Percentiles rank a stretch among this genome's conserved stretches.
These are phyloP conservation scores for Sergeia podlipaevii DNA, from an alignment of 208 protist genomes.

Conservation along the genomic window DNA sequence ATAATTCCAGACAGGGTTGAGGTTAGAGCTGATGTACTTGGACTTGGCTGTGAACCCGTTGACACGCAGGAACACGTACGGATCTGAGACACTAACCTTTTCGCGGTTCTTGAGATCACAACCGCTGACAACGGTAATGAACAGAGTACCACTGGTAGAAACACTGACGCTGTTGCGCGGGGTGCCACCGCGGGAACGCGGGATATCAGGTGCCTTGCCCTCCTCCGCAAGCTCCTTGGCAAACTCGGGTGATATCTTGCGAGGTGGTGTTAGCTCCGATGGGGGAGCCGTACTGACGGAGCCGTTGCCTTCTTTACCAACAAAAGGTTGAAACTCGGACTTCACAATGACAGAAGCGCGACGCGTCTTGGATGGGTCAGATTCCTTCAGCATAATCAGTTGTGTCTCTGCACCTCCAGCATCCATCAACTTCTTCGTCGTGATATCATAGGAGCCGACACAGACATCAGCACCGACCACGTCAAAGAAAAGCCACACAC, in stretches of 20 bases:
- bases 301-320: constrained; percentile 8
- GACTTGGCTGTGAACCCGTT: constrained; percentile 31
- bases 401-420: constrained; percentile 26
- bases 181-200: constrained; percentile 19
- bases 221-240: constrained; percentile 6
- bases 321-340: constrained; percentile 37
- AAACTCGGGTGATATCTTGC: constrained; percentile 27
- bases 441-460: constrained; percentile 46
- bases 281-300: constrained; percentile 14
- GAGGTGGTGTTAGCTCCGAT: constrained; percentile 19
- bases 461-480: constrained; percentile 47
- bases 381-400: constrained; percentile 31
- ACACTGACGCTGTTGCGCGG: constrained; percentile 7
- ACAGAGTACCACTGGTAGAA: constrained; percentile 36
- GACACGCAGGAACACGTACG: constrained; percentile 62
- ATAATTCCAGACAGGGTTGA: constrained; percentile 69
- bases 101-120: constrained; percentile 56
- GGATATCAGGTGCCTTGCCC: constrained; percentile 11
- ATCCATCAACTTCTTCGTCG: constrained; percentile 39
- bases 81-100: constrained; percentile 52
- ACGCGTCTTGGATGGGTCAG: constrained; percentile 19
- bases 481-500: constrained; percentile 73
- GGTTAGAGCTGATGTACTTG: constrained; percentile 32
- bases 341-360: constrained; percentile 43
- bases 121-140: constrained; percentile 48